phyloP scores from a whole-genome alignment of 2,329 filamentous ascomycete species.

The Drechslerella stenobrocha region DNA sequence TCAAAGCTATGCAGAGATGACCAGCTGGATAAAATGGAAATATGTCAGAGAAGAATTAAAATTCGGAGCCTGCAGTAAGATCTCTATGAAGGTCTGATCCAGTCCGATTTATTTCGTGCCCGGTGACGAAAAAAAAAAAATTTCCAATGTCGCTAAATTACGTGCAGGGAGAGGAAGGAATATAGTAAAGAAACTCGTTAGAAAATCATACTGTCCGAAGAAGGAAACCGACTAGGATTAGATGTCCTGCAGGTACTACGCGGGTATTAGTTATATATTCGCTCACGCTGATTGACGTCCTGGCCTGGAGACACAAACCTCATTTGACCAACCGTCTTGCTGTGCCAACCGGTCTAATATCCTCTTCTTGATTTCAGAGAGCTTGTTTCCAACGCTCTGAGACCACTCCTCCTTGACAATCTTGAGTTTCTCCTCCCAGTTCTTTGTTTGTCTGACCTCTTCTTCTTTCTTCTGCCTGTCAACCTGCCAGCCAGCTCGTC shows the following conservation, averaged over 20 bases:
- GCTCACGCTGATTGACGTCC: background rate
- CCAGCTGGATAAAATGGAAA: slow-evolving; percentile 2
- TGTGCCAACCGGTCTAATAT: slow-evolving; percentile 42
- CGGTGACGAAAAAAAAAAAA: slow-evolving; percentile 10
- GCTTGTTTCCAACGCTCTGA: slow-evolving; percentile 47
- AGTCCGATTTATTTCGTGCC: slow-evolving; percentile 13
- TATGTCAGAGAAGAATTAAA: slow-evolving; percentile 5
- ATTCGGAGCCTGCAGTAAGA: slow-evolving; percentile 1
- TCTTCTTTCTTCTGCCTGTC: slow-evolving; percentile 47
- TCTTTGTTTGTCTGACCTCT: slow-evolving; percentile 46
- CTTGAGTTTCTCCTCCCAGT: slow-evolving; percentile 48
- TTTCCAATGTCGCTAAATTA: slow-evolving; percentile 11
- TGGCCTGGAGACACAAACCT: slow-evolving; percentile 17
- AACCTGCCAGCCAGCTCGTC: slow-evolving; percentile 40
- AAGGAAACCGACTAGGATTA: slow-evolving; percentile 10
- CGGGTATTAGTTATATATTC: slow-evolving; percentile 23
- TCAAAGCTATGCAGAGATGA: too few species aligned
- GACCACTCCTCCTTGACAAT: slow-evolving; percentile 47
- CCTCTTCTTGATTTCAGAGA: slow-evolving; percentile 44
- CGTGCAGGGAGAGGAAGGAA: slow-evolving; percentile 20
- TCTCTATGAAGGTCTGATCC: slow-evolving; percentile 7
- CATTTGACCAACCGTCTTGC: slow-evolving; percentile 46
- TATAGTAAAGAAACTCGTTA: slow-evolving; percentile 45
- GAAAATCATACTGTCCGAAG: slow-evolving; percentile 22
- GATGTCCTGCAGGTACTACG: slow-evolving; percentile 28